phyloP scores from a whole-genome alignment of 257 asterid genomes.

The Handroanthus guayacan region DNA sequence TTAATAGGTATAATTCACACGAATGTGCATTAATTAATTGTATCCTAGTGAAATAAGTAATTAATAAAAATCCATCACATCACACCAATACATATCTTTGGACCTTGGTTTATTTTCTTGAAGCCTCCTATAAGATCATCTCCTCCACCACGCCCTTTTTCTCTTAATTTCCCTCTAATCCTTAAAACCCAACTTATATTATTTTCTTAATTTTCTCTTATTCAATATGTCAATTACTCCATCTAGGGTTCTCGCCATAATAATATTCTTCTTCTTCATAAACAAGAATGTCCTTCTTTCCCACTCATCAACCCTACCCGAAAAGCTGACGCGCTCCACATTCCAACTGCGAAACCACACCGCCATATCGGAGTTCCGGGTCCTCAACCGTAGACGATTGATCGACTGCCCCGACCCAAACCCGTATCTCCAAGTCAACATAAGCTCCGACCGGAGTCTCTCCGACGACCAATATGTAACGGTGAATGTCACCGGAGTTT shows the following conservation, averaged over 20 bases:
- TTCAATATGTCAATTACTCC: conserved; percentile 14
- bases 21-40: no score
- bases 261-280: conserved; percentile 1
- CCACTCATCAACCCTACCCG: conserved; percentile 32
- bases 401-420: conserved; percentile 51
- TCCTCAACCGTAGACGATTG: conserved; percentile 56
- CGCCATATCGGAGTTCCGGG: conserved; percentile 68
- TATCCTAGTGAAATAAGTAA: no score
- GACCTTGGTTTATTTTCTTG: no score
- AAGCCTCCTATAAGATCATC: no score
- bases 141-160: not conserved
- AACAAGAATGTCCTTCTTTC: not conserved
- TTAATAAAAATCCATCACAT: no score
- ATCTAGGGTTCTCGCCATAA: not conserved
- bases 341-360: conserved; percentile 59
- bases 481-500: conserved; percentile 64
- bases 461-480: conserved; percentile 55
- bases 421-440: conserved; percentile 54
- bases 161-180: not conserved
- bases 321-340: conserved; percentile 36
- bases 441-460: conserved; percentile 46
- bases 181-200: not conserved
- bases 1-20: no score
- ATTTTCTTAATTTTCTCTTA: not conserved
- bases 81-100: no score